Percentiles rank a stretch among this genome's conserved stretches.
Conservation (phyloP, 306 rosid species). For the Sindora glabra region DNA sequence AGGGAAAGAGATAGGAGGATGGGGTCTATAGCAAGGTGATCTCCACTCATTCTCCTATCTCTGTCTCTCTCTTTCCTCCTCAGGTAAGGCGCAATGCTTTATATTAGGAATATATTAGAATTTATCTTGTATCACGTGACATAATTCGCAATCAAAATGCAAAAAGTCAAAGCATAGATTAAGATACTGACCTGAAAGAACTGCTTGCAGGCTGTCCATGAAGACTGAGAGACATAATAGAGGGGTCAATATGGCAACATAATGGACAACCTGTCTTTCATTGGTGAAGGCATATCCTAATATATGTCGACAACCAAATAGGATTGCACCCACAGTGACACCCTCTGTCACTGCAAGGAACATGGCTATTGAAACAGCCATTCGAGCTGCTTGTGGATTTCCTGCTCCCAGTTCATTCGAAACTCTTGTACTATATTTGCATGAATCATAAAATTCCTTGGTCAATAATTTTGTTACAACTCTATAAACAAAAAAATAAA, state of each 20-base stretch:
- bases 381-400: conserved; percentile 23
- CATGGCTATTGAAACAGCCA: conserved; percentile 6
- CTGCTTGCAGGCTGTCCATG: conserved; percentile 33
- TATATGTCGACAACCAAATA: conserved; percentile 13
- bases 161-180: too few relatives aligned
- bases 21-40: too few relatives aligned
- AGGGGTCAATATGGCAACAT: conserved; percentile 23
- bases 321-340: conserved; percentile 2
- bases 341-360: conserved; percentile 23
- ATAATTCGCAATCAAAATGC: too few relatives aligned
- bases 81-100: too few relatives aligned
- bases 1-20: background rate
- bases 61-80: too few relatives aligned
- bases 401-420: conserved; percentile 46
- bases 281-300: conserved; percentile 33
- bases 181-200: conserved; percentile 27
- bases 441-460: too few relatives aligned
- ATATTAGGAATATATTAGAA: too few relatives aligned
- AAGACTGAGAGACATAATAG: conserved; percentile 25
- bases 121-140: too few relatives aligned
- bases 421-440: conserved; percentile 23
- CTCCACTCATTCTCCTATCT: too few relatives aligned
- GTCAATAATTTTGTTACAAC: too few relatives aligned
- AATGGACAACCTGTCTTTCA: conserved; percentile 20
- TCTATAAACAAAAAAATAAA: too few relatives aligned